Percentiles rank a stretch among this genome's conserved stretches.
These are phyloP conservation scores for Xylaria palmicola DNA, from an alignment of 495 filamentous ascomycete genomes.

Conservation along the genomic window DNA sequence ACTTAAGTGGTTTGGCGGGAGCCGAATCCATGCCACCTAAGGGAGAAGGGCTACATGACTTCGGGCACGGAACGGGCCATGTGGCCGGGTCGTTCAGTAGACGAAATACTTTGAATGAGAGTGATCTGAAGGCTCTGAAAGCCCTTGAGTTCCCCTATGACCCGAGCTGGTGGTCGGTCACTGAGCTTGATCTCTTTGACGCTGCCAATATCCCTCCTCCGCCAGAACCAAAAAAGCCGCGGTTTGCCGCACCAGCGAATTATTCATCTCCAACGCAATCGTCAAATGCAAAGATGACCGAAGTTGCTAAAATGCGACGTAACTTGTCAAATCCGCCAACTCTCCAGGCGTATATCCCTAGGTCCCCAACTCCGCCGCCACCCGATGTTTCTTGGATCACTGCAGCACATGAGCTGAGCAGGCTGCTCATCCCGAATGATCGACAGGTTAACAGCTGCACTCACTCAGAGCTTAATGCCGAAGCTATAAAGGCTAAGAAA, in stretches of 20 bases:
- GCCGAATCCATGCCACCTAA: conserved; percentile 40
- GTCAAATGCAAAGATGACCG: conserved; percentile 33
- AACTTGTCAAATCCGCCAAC: conserved; percentile 25
- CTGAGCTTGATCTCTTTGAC: conserved; percentile 66
- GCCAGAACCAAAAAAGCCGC: conserved; percentile 50
- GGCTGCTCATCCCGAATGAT: conserved; percentile 72
- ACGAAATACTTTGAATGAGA: conserved; percentile 30
- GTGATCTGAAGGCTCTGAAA: conserved; percentile 23
- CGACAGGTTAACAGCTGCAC: conserved; percentile 70
- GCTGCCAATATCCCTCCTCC: conserved; percentile 48
- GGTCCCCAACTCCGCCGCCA: conserved; percentile 59
- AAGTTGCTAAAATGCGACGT: conserved; percentile 30
- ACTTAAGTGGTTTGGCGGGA: conserved; percentile 74
- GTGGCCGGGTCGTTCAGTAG: conserved; percentile 41
- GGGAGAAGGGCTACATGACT: conserved; percentile 36
- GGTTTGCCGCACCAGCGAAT: conserved; percentile 56
- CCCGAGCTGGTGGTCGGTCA: conserved; percentile 73
- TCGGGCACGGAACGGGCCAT: conserved; percentile 55
- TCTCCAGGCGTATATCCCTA: conserved; percentile 13
- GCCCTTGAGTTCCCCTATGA: conserved; percentile 51
- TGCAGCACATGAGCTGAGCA: conserved; percentile 76
- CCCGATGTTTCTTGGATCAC: conserved; percentile 82
- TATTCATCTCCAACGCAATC: conserved; percentile 58
- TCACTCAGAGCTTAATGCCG: conserved; percentile 70
- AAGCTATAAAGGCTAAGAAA: conserved; percentile 58